Evolutionary conservation across 2,329 filamentous ascomycete species (phyloP).

Genomic region (Xylariaceae sp.): DNA sequence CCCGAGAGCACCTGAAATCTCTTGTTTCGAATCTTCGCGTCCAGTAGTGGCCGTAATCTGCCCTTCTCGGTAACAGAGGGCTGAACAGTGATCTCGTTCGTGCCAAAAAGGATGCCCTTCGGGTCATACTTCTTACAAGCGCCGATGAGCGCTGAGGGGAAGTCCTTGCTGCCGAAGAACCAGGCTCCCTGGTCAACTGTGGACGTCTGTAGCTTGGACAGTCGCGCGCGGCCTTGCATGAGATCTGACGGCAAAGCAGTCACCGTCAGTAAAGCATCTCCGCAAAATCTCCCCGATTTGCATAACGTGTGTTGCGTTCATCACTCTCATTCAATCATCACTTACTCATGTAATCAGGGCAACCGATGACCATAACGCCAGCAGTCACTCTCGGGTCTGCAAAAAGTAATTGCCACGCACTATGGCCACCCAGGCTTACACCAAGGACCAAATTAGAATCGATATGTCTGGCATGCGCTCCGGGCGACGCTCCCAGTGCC

Average conservation of each 20-base stretch:
- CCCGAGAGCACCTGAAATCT: constrained; percentile 61
- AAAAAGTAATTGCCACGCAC: constrained; percentile 77
- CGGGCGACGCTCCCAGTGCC: constrained; percentile 28
- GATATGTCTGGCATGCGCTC: constrained; percentile 32
- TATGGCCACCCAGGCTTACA: constrained; percentile 81
- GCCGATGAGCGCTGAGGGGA: constrained; percentile 63
- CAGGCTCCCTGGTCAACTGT: constrained; percentile 48
- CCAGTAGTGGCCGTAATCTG: constrained; percentile 42
- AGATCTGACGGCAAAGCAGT: constrained; percentile 40
- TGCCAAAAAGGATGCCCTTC: constrained; percentile 64
- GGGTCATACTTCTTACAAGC: constrained; percentile 66
- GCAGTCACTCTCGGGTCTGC: constrained; percentile 73
- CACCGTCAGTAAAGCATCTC: constrained; percentile 2
- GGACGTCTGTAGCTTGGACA: constrained; percentile 61
- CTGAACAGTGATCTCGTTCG: constrained; percentile 33
- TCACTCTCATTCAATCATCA: not conserved
- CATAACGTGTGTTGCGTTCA: not conserved
- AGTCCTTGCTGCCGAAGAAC: constrained; percentile 74
- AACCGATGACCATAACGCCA: constrained; percentile 77
- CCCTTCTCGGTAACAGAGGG: constrained; percentile 37
- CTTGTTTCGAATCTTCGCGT: constrained; percentile 53
- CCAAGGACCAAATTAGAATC: constrained; percentile 72
- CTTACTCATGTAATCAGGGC: constrained; percentile 74
- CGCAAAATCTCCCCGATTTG: not conserved
- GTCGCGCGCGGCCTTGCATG: constrained; percentile 71